A percentile compares a stretch with the other conserved stretches of the same genome.
phyloP scores from a whole-genome alignment of 202 grass and related monocot genomes.

The Thinopyrum obtusiflorum region DNA sequence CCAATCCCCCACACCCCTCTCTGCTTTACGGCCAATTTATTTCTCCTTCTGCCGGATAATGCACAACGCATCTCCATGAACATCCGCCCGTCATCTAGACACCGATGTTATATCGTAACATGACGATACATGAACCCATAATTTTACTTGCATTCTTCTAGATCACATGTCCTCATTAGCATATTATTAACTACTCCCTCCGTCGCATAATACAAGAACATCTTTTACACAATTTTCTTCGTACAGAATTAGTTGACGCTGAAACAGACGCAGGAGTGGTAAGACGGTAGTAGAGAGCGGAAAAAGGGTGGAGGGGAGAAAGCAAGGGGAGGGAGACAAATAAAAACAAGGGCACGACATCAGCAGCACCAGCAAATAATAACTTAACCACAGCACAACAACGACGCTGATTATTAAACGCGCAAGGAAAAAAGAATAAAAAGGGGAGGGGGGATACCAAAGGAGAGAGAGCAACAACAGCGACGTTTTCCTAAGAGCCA shows the following conservation, averaged over 20 bases:
- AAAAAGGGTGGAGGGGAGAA: constrained; percentile 2
- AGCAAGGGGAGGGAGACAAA: constrained; percentile 30
- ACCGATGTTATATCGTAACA: background rate
- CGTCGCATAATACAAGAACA: no score
- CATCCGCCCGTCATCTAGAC: background rate
- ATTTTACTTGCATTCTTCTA: background rate
- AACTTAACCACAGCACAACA: constrained; percentile 59
- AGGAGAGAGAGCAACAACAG: constrained; percentile 47
- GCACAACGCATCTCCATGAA: background rate
- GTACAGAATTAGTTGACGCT: no score
- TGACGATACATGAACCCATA: background rate
- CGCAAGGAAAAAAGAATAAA: constrained; percentile 26
- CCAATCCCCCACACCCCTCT: background rate
- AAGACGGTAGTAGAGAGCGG: background rate
- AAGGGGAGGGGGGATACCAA: constrained; percentile 18
- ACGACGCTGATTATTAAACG: constrained; percentile 46
- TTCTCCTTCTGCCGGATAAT: constrained; percentile 4
- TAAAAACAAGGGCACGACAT: constrained; percentile 57
- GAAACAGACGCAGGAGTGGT: background rate
- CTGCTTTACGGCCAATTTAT: background rate
- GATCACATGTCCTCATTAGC: background rate
- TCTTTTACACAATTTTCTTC: no score
- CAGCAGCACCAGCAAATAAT: constrained; percentile 53
- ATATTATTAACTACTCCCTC: no score
- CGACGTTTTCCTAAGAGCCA: constrained; percentile 50